Evolutionary conservation across 2,329 filamentous ascomycete genomes (phyloP), one percentile per base, ranked within the genome.

Genomic region (Xylariaceae sp.): DNA sequence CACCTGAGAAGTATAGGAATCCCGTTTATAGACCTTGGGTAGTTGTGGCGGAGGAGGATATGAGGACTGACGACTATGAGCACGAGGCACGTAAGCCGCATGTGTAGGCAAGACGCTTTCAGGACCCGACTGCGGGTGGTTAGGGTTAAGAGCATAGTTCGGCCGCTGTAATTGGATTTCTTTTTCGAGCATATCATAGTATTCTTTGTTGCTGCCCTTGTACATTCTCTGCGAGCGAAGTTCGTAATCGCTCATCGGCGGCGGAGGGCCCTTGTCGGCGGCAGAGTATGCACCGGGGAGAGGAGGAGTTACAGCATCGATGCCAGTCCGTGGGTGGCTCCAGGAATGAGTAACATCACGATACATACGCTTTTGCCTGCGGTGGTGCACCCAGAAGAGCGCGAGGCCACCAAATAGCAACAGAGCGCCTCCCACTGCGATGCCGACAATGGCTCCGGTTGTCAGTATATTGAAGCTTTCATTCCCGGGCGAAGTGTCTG

Each of bases 361-460:
- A 36, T 67, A 67, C 17, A 63, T n/a, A 6, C 58, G 62, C 40
- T 70, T 69, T 56, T 79, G 73, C 17, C 69, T 71, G 7, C 75
- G 72, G 59, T 75, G 77, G 65, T 83, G 75, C 1, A 81, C 55
- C 47, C 71, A 59, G 46, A 82, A 75, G 1, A 83, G 68, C 2
- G 64, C 71, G 1, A 67, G 56, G 2, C 70, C 72, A 1, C 75
- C 70, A 6, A 77, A 33, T 3, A 82, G 62, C 1, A 75, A 60
- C 0, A 78, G 65, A 0, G 69, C 69, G 6, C 71, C 73, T 12
- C 76, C 79, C 0, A 81, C 63, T 0, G 71, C 72, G 42, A 84
- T 82, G 16, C 80, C 80, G 0, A 77, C 75, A 14, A 82, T 78
- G n/a, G 76, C 75, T 2, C 76, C 75, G 0, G 73, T 72, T 0